Percentiles rank a stretch among this genome's conserved stretches.
Conservation (phyloP, 1,284 basidiomycete species). For the Ceratorhiza oryzae-sativae region DNA sequence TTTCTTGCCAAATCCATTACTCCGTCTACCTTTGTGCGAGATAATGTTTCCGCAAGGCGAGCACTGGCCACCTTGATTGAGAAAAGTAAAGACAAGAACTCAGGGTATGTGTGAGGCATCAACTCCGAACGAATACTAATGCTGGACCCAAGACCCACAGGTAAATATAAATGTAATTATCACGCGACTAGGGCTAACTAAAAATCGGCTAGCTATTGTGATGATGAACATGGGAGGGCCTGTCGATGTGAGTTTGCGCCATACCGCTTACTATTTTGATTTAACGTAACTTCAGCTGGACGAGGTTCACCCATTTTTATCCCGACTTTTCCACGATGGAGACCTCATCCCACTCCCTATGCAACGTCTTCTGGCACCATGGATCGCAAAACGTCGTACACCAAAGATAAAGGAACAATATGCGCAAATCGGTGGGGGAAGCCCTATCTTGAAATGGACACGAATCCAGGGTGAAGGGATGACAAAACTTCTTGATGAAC, state of each 20-base stretch:
- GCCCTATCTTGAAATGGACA: conserved; percentile 95
- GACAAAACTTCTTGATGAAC: conserved; percentile 90
- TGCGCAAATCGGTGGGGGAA: conserved; percentile 93
- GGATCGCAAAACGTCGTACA: conserved; percentile 90
- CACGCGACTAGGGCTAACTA: not conserved
- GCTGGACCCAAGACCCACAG: conserved; percentile 13
- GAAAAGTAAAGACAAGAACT: conserved; percentile 1
- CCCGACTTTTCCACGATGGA: conserved; percentile 90
- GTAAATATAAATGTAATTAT: not conserved
- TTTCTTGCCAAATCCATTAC: not conserved
- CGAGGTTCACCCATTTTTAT: conserved; percentile 90
- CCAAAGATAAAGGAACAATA: conserved; percentile 97
- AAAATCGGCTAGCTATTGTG: conserved; percentile 75
- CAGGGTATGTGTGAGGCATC: conserved; percentile 1
- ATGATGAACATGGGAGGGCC: conserved; percentile 99
- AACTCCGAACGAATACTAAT: not conserved
- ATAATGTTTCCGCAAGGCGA: not conserved
- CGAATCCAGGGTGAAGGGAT: conserved; percentile 88
- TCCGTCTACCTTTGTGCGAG: too few species aligned
- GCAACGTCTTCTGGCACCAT: conserved; percentile 85
- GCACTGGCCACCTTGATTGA: conserved; percentile 18
- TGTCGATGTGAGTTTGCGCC: conserved; percentile 68
- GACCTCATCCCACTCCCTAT: conserved; percentile 97
- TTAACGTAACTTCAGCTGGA: conserved; percentile 62
- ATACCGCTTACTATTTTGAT: conserved; percentile 3